Base-by-base conservation (phyloP, 179 eudicot species). In the Corrigiola litoralis region DNA sequence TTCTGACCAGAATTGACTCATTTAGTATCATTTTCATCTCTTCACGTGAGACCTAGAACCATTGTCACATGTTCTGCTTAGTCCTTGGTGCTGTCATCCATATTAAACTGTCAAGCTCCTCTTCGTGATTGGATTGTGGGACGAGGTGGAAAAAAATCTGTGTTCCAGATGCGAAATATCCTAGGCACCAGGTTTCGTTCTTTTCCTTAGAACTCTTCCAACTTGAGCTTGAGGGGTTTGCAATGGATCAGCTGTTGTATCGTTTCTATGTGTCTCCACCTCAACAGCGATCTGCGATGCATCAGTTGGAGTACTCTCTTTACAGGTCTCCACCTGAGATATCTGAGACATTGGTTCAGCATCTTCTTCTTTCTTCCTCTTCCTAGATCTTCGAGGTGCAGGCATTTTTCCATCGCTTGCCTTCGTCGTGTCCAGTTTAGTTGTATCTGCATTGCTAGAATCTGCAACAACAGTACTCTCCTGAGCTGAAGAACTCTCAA, bases 131-230 rank as follows among this genome's bases (percentile, higher is more conserved):
- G n/a, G n/a, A 37, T 59, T 38, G 14, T 25, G 48, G 64, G 24
- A 21, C 11, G 1, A 7, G 29, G 42, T 17, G 66, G 47, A 32
- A 38, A 29, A 27, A 54, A 32, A 63, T n/a, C 16, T 25, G 32
- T 20, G 7, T 31, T 6, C 33, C 23, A 37, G 18, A 45, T 12
- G 34, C 68, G 24, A 21, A 6, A 4, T 8, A 4, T 29, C 9
- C 62, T 64, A 75, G 57, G 67, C 25, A 44, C 55, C 57, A 16
- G 77, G 59, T 67, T 65, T 79, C 52, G 55, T 79, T 57, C 58
- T 68, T 46, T 63, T 76, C 27, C 67, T 68, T 57, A 23, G 78
- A 21, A 34, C 20, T 45, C 76, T 61, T 40, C 71, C 76, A 58
- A 63, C 53, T 46, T 53, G 53, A 53, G 53, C 61, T 21, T 61